Evolutionary conservation across 73 alveolate species (phyloP).

Genomic region (Blepharisma japonicum): DNA sequence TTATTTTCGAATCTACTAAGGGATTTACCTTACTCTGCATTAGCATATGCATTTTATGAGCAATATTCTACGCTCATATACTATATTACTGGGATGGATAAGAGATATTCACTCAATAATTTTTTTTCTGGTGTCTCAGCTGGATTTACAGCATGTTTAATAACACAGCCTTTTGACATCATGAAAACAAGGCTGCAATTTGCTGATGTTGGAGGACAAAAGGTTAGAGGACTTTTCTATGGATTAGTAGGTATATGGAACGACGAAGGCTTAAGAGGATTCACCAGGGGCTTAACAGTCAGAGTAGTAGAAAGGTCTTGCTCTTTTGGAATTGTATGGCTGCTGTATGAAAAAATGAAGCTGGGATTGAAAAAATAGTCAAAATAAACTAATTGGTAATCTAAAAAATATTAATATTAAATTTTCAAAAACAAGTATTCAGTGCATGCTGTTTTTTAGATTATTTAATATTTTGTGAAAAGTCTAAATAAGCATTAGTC

Average conservation of each 20-base stretch:
- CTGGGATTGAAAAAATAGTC: neutral
- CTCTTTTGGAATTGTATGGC: constrained; percentile 2
- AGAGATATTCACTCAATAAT: neutral
- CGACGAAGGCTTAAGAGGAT: neutral
- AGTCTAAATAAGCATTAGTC: no score
- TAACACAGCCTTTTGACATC: constrained; percentile 24
- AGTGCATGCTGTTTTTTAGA: no score
- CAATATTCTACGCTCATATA: neutral
- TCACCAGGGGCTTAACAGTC: neutral
- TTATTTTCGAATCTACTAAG: neutral
- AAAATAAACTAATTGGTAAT: no score
- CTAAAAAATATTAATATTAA: no score
- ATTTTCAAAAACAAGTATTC: no score
- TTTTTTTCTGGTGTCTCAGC: neutral
- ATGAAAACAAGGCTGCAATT: constrained; percentile 14
- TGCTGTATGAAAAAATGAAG: neutral
- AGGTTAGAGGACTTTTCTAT: neutral
- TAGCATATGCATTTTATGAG: constrained; percentile 9
- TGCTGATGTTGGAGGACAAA: neutral
- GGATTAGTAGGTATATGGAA: neutral
- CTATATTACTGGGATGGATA: neutral
- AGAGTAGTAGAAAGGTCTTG: constrained; percentile 1
- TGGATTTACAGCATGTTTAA: constrained; percentile 16
- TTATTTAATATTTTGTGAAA: no score
- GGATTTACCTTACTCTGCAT: constrained; percentile 21